phyloP scores from a whole-genome alignment of 2,329 filamentous ascomycete genomes.

The Trichoderma brevicompactum region DNA sequence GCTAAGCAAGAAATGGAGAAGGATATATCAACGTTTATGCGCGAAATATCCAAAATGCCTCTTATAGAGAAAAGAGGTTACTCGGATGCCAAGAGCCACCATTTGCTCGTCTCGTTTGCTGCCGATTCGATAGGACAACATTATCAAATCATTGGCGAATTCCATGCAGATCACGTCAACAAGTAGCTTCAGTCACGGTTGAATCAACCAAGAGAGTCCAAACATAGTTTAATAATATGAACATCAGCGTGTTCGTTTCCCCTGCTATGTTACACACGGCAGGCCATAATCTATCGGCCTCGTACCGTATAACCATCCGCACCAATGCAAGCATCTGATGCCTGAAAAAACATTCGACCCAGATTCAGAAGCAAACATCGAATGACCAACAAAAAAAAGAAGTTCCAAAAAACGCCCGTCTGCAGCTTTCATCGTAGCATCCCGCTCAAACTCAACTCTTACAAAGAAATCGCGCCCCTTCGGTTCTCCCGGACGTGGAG shows the following conservation, averaged over 20 bases:
- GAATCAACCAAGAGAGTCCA: not conserved
- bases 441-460: slow-evolving; percentile 32
- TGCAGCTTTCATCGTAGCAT: not conserved
- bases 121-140: no score
- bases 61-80: no score
- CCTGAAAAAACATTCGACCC: not conserved
- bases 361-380: slow-evolving; percentile 12
- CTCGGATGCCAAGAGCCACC: no score
- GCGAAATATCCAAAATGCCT: no score
- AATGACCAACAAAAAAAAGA: not conserved
- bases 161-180: not conserved
- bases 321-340: not conserved
- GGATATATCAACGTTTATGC: no score
- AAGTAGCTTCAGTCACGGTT: not conserved
- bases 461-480: slow-evolving; percentile 80
- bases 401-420: slow-evolving; percentile 2
- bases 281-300: not conserved
- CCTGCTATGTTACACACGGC: slow-evolving; percentile 8
- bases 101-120: no score
- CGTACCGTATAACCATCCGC: not conserved
- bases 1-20: no score
- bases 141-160: not conserved
- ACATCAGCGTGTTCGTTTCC: not conserved
- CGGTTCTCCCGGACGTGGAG: slow-evolving; percentile 83
- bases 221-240: not conserved